phyloP scores from a whole-genome alignment of 495 filamentous ascomycete genomes.

The Aspergillus hancockii region DNA sequence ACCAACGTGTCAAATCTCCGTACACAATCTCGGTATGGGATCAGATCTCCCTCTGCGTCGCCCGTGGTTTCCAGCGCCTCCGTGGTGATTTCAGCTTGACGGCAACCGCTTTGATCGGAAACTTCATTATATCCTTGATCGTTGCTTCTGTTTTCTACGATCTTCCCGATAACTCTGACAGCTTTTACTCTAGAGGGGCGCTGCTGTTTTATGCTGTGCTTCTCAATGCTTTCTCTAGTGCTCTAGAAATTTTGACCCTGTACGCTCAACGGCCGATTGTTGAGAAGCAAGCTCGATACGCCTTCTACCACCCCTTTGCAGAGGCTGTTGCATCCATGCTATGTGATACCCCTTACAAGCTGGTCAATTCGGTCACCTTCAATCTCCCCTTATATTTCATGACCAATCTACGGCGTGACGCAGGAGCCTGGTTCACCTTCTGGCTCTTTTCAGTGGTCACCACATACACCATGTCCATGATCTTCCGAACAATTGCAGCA shows the following conservation, averaged over 20 bases:
- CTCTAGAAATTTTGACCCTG: constrained; percentile 63
- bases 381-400: constrained; percentile 57
- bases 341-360: constrained; percentile 54
- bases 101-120: constrained; percentile 64
- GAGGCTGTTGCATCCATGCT: constrained; percentile 57
- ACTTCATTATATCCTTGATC: constrained; percentile 71
- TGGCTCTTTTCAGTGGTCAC: constrained; percentile 52
- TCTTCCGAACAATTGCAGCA: constrained; percentile 77
- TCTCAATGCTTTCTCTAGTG: constrained; percentile 76
- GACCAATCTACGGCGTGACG: constrained; percentile 44
- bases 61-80: constrained; percentile 52
- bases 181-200: constrained; percentile 73
- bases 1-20: constrained; percentile 36
- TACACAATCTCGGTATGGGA: constrained; percentile 46
- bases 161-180: constrained; percentile 55
- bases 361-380: constrained; percentile 44
- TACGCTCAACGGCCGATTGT: constrained; percentile 60
- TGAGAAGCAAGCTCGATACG: constrained; percentile 59
- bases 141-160: constrained; percentile 82
- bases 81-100: constrained; percentile 76
- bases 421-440: constrained; percentile 58
- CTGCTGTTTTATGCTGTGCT: constrained; percentile 85
- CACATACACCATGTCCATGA: constrained; percentile 59
- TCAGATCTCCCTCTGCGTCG: constrained; percentile 48
- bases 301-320: constrained; percentile 59